These are phyloP conservation scores for Jamesozyma piceae DNA, from an alignment of 805 yeast species.

Conservation along the genomic window DNA sequence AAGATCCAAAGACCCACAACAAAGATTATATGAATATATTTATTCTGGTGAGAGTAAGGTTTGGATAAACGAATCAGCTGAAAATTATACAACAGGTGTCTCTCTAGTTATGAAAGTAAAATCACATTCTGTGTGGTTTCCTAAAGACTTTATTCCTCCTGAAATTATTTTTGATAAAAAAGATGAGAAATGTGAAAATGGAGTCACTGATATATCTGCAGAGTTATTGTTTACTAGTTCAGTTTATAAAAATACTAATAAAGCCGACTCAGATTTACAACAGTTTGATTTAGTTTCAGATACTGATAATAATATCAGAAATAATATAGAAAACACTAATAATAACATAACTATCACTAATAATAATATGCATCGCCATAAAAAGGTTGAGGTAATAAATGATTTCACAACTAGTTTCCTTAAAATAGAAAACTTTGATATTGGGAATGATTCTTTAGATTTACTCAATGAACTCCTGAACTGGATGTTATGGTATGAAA, in stretches of 20 bases:
- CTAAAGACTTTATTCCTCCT: conserved; percentile 16
- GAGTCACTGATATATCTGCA: not conserved
- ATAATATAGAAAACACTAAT: not conserved
- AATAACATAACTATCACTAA: not conserved
- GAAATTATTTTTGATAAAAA: conserved; percentile 15
- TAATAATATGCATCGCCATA: conserved; percentile 2
- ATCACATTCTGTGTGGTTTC: conserved; percentile 16
- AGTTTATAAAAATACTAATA: not conserved
- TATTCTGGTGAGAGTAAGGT: conserved; percentile 13
- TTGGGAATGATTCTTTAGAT: conserved; percentile 27
- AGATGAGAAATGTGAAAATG: conserved; percentile 17
- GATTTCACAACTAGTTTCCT: conserved; percentile 25
- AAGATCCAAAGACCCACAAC: conserved; percentile 16
- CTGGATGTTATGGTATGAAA: conserved; percentile 27
- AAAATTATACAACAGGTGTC: conserved; percentile 22
- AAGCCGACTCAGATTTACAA: not conserved
- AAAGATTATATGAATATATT: conserved; percentile 23
- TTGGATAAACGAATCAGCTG: conserved; percentile 26
- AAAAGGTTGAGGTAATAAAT: conserved; percentile 15
- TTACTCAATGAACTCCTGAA: conserved; percentile 20
- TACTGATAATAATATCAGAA: not conserved
- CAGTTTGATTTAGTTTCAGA: not conserved
- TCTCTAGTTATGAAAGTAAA: conserved; percentile 20
- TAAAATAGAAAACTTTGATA: conserved; percentile 18
- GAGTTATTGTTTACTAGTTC: not conserved